Percentiles rank a stretch among this genome's conserved stretches.
Evolutionary conservation across 495 filamentous ascomycete species (phyloP).

Genomic region (Neurospora sp.): DNA sequence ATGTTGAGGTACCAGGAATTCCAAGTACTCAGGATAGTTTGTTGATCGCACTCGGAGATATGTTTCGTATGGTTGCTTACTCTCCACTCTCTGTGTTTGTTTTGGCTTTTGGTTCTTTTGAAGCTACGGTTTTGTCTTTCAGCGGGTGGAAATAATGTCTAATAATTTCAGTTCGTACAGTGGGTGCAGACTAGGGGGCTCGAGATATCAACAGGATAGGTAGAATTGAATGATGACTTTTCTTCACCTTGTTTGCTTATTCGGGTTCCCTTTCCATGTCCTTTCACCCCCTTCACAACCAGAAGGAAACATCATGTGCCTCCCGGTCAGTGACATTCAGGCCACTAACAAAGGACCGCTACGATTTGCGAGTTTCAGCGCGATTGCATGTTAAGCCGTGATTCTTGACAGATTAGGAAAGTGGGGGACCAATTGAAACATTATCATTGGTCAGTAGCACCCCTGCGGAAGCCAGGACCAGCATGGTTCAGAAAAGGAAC

Average conservation of each 20-base stretch:
- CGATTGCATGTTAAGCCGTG: background rate
- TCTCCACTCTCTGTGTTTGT: background rate
- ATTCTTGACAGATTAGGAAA: background rate
- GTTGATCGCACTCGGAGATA: background rate
- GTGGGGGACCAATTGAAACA: background rate
- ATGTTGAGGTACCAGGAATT: no score
- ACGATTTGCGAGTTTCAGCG: background rate
- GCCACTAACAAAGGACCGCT: background rate
- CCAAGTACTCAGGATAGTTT: background rate
- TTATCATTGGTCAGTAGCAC: background rate
- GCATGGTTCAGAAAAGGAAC: background rate
- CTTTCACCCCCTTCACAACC: background rate
- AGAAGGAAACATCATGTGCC: no score
- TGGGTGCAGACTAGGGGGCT: background rate
- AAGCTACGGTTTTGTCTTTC: background rate
- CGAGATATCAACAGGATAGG: background rate
- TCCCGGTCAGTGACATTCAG: background rate
- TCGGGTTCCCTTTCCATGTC: no score
- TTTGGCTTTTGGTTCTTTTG: background rate
- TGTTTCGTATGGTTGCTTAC: background rate
- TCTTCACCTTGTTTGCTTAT: background rate
- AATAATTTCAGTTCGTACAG: background rate
- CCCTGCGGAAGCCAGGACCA: background rate
- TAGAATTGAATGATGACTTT: background rate
- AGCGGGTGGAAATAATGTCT: background rate